These are phyloP conservation scores for Populus simonii DNA, from an alignment of 345 rosid species.

Conservation along the genomic window DNA sequence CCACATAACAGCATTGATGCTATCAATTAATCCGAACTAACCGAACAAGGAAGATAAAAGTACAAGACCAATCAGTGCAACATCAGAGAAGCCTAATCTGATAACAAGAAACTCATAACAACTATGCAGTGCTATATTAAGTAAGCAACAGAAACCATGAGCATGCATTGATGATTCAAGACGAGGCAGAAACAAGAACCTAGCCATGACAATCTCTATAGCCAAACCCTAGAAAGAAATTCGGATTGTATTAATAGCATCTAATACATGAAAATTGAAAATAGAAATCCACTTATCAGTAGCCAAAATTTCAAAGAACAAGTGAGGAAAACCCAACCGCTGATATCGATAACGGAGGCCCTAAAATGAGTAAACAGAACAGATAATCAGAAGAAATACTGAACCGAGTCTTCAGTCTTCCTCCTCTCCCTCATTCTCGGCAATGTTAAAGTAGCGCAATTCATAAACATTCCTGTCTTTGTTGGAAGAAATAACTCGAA, in stretches of 20 bases:
- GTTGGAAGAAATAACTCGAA: slow-evolving; percentile 32
- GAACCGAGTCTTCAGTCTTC: slow-evolving; percentile 14
- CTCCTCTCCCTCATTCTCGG: slow-evolving; percentile 31
- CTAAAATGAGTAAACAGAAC: slow-evolving; percentile 4
- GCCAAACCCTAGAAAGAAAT: not conserved
- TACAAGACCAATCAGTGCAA: no score
- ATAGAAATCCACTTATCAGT: not conserved
- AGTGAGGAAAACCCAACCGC: not conserved
- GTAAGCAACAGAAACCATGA: not conserved
- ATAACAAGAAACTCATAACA: not conserved
- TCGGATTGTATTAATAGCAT: slow-evolving; percentile 10
- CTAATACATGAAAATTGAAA: not conserved
- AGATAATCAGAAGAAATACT: not conserved
- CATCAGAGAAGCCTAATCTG: not conserved
- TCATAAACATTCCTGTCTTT: slow-evolving; percentile 31
- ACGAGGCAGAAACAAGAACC: not conserved
- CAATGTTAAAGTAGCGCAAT: slow-evolving; percentile 29
- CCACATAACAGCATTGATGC: no score
- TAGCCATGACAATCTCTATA: not conserved
- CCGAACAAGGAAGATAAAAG: no score
- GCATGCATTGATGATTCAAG: not conserved
- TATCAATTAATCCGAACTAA: no score
- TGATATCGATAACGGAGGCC: not conserved
- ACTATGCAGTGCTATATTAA: not conserved
- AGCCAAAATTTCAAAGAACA: slow-evolving; percentile 16